Conservation (phyloP, 768 basidiomycete genomes). For the Pleurotus ostreatus region DNA sequence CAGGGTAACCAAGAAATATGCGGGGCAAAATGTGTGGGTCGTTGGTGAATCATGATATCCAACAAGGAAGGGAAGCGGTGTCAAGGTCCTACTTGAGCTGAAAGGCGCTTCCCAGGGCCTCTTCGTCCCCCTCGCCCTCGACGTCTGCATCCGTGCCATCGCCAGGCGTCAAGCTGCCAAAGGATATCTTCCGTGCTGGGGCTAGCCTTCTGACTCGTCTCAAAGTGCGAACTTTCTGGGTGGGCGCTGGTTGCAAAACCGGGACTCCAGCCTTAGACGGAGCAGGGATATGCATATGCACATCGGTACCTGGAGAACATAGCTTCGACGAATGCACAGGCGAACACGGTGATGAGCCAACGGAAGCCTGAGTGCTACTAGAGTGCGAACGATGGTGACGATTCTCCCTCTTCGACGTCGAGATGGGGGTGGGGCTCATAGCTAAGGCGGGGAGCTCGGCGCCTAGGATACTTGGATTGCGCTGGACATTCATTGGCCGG, state of each 20-base stretch:
- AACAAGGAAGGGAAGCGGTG: not conserved
- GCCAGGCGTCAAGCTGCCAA: slow-evolving; percentile 48
- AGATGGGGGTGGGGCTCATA: slow-evolving; percentile 10
- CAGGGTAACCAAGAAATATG: not conserved
- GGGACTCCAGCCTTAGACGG: slow-evolving; percentile 10
- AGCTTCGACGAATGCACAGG: not conserved
- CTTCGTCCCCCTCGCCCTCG: slow-evolving; percentile 28
- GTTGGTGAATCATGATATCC: not conserved
- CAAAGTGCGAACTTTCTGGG: slow-evolving; percentile 38
- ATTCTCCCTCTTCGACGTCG: slow-evolving; percentile 7
- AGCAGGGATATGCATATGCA: not conserved
- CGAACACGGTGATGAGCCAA: slow-evolving; percentile 12
- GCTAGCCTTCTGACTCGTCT: slow-evolving; percentile 43
- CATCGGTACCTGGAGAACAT: no score
- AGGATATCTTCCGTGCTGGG: slow-evolving; percentile 60
- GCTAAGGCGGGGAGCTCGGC: slow-evolving; percentile 49
- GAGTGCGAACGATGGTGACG: slow-evolving; percentile 6
- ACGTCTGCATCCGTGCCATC: slow-evolving; percentile 28
- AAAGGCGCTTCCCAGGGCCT: slow-evolving; percentile 67
- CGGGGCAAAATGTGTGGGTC: not conserved
- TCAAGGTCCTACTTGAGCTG: slow-evolving; percentile 43
- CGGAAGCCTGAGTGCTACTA: slow-evolving; percentile 11
- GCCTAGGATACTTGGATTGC: slow-evolving; percentile 66
- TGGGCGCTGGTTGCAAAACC: slow-evolving; percentile 9
- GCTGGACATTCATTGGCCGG: slow-evolving; percentile 46